Conservation (phyloP, 140 eudicot species). For the Anethum foeniculum region DNA sequence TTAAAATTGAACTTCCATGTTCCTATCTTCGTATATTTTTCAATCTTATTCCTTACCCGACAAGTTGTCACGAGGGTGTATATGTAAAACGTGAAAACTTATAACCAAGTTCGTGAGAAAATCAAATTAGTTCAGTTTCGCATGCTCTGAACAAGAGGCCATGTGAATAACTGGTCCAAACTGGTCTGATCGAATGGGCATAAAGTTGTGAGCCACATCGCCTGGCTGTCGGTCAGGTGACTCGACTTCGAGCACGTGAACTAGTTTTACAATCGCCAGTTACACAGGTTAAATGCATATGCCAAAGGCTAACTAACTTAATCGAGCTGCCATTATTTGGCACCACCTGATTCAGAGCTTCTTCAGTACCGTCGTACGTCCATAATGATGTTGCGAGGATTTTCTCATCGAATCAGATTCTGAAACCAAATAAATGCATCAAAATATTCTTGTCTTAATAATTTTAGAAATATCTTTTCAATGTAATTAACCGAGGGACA, state of each 20-base stretch:
- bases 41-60: background rate
- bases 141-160: constrained; percentile 4
- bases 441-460: too few species aligned
- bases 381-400: background rate
- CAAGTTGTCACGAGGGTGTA: constrained; percentile 1
- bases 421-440: too few species aligned
- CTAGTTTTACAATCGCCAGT: background rate
- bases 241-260: background rate
- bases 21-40: too few species aligned
- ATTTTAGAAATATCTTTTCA: too few species aligned
- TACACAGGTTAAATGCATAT: background rate
- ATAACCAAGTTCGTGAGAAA: background rate
- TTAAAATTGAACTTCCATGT: too few species aligned
- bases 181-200: background rate
- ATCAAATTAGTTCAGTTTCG: background rate
- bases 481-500: too few species aligned
- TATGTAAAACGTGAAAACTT: background rate
- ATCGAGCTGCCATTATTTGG: background rate
- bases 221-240: constrained; percentile 7
- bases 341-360: background rate
- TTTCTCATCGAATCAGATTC: too few species aligned
- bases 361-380: background rate
- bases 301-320: background rate
- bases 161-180: constrained; percentile 13
- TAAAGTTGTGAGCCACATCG: background rate